A percentile compares a stretch with the other conserved stretches of the same genome.
These are phyloP conservation scores for Cladobotryum protrusum DNA, from an alignment of 2,329 filamentous ascomycete species.

Conservation along the genomic window DNA sequence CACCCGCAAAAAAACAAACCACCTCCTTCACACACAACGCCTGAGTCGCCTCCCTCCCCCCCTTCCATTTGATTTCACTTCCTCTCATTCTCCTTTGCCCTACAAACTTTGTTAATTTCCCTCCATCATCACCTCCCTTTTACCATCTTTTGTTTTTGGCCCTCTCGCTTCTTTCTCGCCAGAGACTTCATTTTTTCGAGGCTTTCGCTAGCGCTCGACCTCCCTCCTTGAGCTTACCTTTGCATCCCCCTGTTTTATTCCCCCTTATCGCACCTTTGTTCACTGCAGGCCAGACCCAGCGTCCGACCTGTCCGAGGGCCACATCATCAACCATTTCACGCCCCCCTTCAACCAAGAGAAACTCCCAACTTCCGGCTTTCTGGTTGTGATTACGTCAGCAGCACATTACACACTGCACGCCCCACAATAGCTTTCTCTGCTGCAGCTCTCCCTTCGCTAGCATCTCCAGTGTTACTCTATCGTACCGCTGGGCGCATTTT, in stretches of 20 bases:
- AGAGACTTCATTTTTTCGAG: constrained; percentile 27
- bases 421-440: constrained; percentile 6
- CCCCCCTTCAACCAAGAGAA: constrained; percentile 9
- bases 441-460: constrained; percentile 11
- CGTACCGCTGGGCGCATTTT: constrained; percentile 1
- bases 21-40: constrained; percentile 15
- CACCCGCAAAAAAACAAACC: constrained; percentile 21
- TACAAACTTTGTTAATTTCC: constrained; percentile 6
- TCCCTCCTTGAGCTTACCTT: constrained; percentile 9
- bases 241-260: constrained; percentile 10
- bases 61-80: constrained; percentile 1
- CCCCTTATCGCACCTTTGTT: constrained; percentile 9
- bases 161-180: constrained; percentile 16
- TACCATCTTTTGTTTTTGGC: constrained; percentile 22
- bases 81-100: constrained; percentile 14
- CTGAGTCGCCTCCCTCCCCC: constrained; percentile 1
- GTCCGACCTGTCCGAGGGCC: constrained; percentile 20
- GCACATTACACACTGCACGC: constrained; percentile 14
- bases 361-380: constrained; percentile 11
- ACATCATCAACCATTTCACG: constrained; percentile 28
- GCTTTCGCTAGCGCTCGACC: constrained; percentile 46
- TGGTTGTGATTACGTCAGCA: constrained; percentile 29
- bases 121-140: constrained; percentile 14
- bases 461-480: constrained; percentile 5
- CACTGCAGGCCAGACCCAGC: constrained; percentile 10